These are phyloP conservation scores for Echinochloa phyllopogon DNA, from an alignment of 176 grass and related monocot species.

Conservation along the genomic window DNA sequence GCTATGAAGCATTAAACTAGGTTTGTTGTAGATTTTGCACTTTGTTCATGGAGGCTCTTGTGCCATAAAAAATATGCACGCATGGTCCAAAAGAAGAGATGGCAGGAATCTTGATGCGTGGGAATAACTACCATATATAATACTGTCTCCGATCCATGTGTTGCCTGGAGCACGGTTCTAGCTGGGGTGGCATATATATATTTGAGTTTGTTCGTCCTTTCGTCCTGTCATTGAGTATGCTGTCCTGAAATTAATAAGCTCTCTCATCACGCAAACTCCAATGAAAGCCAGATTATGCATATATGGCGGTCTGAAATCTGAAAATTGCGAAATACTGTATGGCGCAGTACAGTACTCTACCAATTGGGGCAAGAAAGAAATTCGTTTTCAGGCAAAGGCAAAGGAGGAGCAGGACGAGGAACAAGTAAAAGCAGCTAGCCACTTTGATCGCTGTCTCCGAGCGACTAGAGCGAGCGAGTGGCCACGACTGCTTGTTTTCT, in stretches of 20 bases:
- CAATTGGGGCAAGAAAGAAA: background rate
- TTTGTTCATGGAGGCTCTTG: slow-evolving; percentile 17
- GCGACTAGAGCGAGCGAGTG: slow-evolving; percentile 32
- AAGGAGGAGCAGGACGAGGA: background rate
- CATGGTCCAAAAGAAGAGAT: background rate
- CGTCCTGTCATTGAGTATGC: background rate
- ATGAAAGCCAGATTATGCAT: background rate
- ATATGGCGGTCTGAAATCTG: background rate
- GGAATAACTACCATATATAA: background rate
- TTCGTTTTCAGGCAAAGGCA: slow-evolving; percentile 19
- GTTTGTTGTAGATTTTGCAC: slow-evolving; percentile 3
- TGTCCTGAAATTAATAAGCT: background rate
- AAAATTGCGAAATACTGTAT: background rate
- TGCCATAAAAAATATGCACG: background rate
- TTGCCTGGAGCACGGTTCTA: background rate
- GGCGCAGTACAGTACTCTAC: background rate
- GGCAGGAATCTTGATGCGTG: slow-evolving; percentile 10
- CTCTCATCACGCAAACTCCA: background rate
- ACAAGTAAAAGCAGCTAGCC: slow-evolving; percentile 19
- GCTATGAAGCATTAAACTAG: slow-evolving; percentile 27
- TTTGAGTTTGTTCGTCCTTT: too few species aligned
- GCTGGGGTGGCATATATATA: background rate
- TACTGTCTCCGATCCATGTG: background rate
- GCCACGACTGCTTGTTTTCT: slow-evolving; percentile 20
- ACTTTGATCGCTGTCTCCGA: slow-evolving; percentile 35